Base-by-base conservation (phyloP, 768 basidiomycete genomes). In the Lyophyllum shimeji region DNA sequence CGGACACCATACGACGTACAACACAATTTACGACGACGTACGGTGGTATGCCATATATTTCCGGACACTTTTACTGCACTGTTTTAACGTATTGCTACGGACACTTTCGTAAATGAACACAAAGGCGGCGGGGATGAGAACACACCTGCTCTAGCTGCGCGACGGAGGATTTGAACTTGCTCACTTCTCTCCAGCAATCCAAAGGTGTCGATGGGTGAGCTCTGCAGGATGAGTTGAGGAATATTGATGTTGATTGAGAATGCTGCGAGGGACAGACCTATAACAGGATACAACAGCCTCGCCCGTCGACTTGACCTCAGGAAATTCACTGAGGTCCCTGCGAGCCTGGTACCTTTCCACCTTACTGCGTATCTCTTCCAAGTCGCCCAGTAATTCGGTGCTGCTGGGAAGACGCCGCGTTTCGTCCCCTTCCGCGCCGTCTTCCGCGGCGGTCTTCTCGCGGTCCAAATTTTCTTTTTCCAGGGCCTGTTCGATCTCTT, bases 391-490 rank as follows among this genome's bases (percentile, higher is more conserved):
- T 24, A 95, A 74, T 2, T 79, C 76, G 7, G 82, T 76, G 56
- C 85, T 88, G 61, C 80, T 85, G 66, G 78, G 84, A 43, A 85
- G 65, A 25, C 75, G 76, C 18, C 77, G 79, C 27, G 58, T 74
- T 33, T 70, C 76, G 45, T 51, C 55, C 25, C 67, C 71, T 20
- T 71, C 75, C 50, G 74, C 70, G 27, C 67, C 67, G 12, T 71
- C 72, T 33, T 79, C 82, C 15, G 78, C 77, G 76, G 81, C 77
- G 24, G 71, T 69, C 61, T 76, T 79, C 71, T 94, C 92, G 55
- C 81, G 79, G 69, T 93, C 89, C 49, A 95, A 69, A 71, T 95
- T 95, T 75, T 95, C 93, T 74, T 86, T 88, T 76, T 95, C 89
- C 46, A 95, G 76, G 1, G 89, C 90, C 29, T 68, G 74, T 64